Percentiles rank a stretch among this genome's conserved stretches.
These are phyloP conservation scores for Waltiozyma sp. DNA, from an alignment of 1,139 yeast species.

Conservation along the genomic window DNA sequence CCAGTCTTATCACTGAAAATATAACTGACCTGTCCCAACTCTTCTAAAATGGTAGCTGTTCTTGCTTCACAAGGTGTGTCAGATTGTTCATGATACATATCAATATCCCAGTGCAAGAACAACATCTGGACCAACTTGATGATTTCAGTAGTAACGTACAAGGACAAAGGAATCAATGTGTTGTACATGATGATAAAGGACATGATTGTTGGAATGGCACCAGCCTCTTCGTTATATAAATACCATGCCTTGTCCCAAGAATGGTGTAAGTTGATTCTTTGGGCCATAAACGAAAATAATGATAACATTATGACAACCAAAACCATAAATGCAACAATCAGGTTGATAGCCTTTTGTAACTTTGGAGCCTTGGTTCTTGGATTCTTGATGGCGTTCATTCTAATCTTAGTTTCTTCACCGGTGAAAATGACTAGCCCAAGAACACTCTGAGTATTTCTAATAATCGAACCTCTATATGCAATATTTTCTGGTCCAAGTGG, in stretches of 20 bases:
- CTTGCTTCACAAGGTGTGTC: slow-evolving; percentile 92
- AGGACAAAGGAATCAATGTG: slow-evolving; percentile 86
- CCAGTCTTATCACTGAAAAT: slow-evolving; percentile 96
- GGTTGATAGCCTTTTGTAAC: slow-evolving; percentile 70
- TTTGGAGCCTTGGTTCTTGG: slow-evolving; percentile 93
- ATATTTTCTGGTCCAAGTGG: slow-evolving; percentile 76
- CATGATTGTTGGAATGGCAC: slow-evolving; percentile 87
- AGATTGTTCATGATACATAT: slow-evolving; percentile 79
- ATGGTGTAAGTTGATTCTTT: slow-evolving; percentile 39
- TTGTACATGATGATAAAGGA: slow-evolving; percentile 95
- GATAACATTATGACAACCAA: slow-evolving; percentile 63
- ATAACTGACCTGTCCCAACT: slow-evolving; percentile 91
- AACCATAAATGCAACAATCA: slow-evolving; percentile 83
- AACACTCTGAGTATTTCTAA: slow-evolving; percentile 67
- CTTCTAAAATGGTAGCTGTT: slow-evolving; percentile 92
- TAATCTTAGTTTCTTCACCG: slow-evolving; percentile 91
- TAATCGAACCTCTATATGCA: slow-evolving; percentile 76
- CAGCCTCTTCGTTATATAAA: slow-evolving; percentile 58
- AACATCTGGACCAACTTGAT: slow-evolving; percentile 80
- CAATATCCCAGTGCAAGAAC: slow-evolving; percentile 79
- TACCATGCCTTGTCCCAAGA: slow-evolving; percentile 60
- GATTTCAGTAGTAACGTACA: slow-evolving; percentile 94
- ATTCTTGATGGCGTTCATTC: slow-evolving; percentile 87
- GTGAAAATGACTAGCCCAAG: slow-evolving; percentile 81
- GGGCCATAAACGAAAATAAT: slow-evolving; percentile 74